phyloP scores from a whole-genome alignment of 257 asterid genomes.

The Scutellaria minor region DNA sequence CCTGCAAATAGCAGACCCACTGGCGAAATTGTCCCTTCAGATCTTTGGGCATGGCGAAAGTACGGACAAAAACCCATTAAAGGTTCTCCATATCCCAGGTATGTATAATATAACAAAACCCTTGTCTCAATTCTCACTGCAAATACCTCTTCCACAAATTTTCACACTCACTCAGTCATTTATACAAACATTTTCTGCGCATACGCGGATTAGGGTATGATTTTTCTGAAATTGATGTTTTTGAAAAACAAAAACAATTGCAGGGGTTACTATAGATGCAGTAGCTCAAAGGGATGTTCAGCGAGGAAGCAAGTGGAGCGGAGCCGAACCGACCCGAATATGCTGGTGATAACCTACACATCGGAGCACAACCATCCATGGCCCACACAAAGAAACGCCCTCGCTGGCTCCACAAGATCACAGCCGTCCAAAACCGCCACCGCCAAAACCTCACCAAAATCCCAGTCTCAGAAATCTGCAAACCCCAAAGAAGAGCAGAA shows the following conservation, averaged over 20 bases:
- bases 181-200: background rate
- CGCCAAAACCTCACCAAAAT: slow-evolving; percentile 30
- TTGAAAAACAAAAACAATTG: too few species aligned
- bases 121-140: background rate
- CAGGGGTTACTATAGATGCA: slow-evolving; percentile 96
- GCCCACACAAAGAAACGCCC: slow-evolving; percentile 96
- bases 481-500: slow-evolving; percentile 42
- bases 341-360: slow-evolving; percentile 92
- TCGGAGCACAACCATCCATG: slow-evolving; percentile 97
- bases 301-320: slow-evolving; percentile 97
- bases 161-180: too few species aligned
- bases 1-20: slow-evolving; percentile 81
- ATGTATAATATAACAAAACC: background rate
- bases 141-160: background rate
- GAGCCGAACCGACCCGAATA: slow-evolving; percentile 92
- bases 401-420: slow-evolving; percentile 84
- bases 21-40: slow-evolving; percentile 95
- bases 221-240: too few species aligned
- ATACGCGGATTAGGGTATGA: background rate
- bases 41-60: slow-evolving; percentile 99
- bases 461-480: slow-evolving; percentile 32
- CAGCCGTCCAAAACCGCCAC: slow-evolving; percentile 52
- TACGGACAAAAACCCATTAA: slow-evolving; percentile 98
- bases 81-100: slow-evolving; percentile 99
- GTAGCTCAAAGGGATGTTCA: slow-evolving; percentile 95